phyloP scores from a whole-genome alignment of 345 rosid species.

The Lepidium didymum region DNA sequence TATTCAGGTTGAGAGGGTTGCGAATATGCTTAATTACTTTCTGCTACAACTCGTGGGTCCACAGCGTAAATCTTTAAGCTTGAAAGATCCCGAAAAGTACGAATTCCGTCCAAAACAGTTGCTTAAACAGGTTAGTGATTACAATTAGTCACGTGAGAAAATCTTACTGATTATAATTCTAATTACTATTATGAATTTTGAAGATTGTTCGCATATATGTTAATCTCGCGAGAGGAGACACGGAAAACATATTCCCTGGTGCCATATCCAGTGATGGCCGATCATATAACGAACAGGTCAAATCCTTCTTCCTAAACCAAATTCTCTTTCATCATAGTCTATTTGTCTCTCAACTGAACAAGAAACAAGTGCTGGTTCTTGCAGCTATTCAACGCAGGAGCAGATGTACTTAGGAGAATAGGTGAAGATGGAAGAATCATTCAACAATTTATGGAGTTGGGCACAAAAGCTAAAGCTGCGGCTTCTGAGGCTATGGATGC shows the following conservation, averaged over 20 bases:
- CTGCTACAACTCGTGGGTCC: conserved; percentile 96
- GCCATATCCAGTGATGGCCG: conserved; percentile 96
- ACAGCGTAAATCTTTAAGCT: conserved; percentile 78
- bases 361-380: conserved; percentile 9
- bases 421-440: conserved; percentile 72
- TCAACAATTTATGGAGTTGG: conserved; percentile 70
- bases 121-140: conserved; percentile 73
- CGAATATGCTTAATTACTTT: conserved; percentile 95
- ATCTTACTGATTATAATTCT: not conserved
- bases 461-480: conserved; percentile 76
- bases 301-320: not conserved
- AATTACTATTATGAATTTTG: conserved; percentile 20
- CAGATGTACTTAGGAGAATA: conserved; percentile 69
- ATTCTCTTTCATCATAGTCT: not conserved
- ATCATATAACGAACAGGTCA: conserved; percentile 92
- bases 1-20: conserved; percentile 91
- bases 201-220: conserved; percentile 92
- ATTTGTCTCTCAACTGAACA: not conserved
- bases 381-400: conserved; percentile 88
- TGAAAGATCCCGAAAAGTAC: conserved; percentile 95
- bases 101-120: conserved; percentile 92
- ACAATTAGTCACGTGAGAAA: not conserved
- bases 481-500: conserved; percentile 95
- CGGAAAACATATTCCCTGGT: conserved; percentile 64
- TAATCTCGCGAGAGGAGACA: conserved; percentile 85